phyloP scores from a whole-genome alignment of 805 yeast genomes.

The Cyberlindnera veronae region DNA sequence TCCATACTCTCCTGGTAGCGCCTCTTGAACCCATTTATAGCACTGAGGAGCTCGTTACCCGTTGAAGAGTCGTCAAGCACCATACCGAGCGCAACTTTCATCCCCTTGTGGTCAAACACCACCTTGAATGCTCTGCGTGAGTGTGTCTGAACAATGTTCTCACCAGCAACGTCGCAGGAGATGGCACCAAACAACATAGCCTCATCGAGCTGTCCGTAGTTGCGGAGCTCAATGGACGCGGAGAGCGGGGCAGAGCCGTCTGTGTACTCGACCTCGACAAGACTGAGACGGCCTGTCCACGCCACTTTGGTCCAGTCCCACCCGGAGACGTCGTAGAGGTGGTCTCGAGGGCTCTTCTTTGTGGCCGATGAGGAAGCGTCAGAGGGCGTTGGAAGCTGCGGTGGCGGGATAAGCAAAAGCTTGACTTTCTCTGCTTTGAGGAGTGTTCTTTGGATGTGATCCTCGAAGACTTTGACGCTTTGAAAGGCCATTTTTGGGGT shows the following conservation, averaged over 20 bases:
- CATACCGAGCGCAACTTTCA: slow-evolving; percentile 39
- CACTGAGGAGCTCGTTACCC: slow-evolving; percentile 10
- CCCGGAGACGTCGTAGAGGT: slow-evolving; percentile 10
- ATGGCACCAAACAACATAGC: slow-evolving; percentile 34
- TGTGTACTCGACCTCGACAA: slow-evolving; percentile 27
- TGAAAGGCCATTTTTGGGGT: neutral
- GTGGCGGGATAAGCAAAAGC: slow-evolving; percentile 20
- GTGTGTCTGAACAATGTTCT: slow-evolving; percentile 27
- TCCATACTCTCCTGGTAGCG: neutral
- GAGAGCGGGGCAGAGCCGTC: neutral
- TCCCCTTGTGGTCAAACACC: slow-evolving; percentile 29
- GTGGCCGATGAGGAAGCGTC: too few relatives aligned
- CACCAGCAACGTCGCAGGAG: slow-evolving; percentile 29
- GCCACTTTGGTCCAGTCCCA: slow-evolving; percentile 35
- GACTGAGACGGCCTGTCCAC: slow-evolving; percentile 33
- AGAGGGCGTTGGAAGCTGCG: too few relatives aligned
- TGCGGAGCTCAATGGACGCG: slow-evolving; percentile 11
- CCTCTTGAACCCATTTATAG: slow-evolving; percentile 5
- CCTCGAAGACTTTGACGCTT: neutral
- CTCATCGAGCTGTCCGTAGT: slow-evolving; percentile 15
- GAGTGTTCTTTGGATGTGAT: slow-evolving; percentile 4
- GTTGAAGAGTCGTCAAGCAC: slow-evolving; percentile 31
- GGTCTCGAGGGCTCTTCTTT: neutral
- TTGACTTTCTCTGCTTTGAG: slow-evolving; percentile 9
- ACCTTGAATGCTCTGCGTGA: slow-evolving; percentile 33